phyloP scores from a whole-genome alignment of 176 grass and related monocot species.

The Calamus simplicifolius region DNA sequence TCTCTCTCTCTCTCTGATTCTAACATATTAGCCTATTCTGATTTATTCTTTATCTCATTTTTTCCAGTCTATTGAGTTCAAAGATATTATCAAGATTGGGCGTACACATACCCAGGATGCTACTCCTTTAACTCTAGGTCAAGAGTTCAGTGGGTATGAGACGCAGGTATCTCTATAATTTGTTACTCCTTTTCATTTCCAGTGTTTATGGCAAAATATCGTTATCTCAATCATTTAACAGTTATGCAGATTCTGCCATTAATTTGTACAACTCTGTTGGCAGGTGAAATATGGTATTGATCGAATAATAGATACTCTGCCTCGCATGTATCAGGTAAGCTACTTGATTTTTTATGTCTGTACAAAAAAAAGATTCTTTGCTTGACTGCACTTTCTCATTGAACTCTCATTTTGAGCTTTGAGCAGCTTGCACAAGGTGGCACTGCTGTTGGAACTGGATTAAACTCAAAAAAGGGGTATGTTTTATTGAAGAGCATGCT shows the following conservation, averaged over 20 bases:
- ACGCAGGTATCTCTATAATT: slow-evolving; percentile 59
- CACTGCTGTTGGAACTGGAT: slow-evolving; percentile 93
- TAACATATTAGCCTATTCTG: no score
- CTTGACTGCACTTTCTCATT: slow-evolving; percentile 3
- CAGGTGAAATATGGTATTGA: slow-evolving; percentile 94
- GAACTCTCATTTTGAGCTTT: slow-evolving; percentile 9
- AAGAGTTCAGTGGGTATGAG: slow-evolving; percentile 94
- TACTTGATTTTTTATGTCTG: slow-evolving; percentile 10
- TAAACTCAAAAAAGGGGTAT: slow-evolving; percentile 98
- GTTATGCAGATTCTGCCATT: no score
- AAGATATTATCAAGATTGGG: slow-evolving; percentile 92
- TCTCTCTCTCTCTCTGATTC: no score
- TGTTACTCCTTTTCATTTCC: not conserved
- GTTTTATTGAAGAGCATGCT: not conserved
- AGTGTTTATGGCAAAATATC: no score
- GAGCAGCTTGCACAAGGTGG: slow-evolving; percentile 98
- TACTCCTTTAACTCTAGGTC: slow-evolving; percentile 92
- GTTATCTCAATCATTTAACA: no score
- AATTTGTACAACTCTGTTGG: slow-evolving; percentile 16
- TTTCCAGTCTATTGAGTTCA: slow-evolving; percentile 81
- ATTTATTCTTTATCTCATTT: not conserved
- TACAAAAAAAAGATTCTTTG: no score
- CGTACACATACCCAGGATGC: slow-evolving; percentile 98
- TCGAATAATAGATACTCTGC: slow-evolving; percentile 62
- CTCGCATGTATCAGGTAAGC: slow-evolving; percentile 87